Evolutionary conservation across 2,329 filamentous ascomycete species (phyloP).

Genomic region (Colletotrichum salicis): DNA sequence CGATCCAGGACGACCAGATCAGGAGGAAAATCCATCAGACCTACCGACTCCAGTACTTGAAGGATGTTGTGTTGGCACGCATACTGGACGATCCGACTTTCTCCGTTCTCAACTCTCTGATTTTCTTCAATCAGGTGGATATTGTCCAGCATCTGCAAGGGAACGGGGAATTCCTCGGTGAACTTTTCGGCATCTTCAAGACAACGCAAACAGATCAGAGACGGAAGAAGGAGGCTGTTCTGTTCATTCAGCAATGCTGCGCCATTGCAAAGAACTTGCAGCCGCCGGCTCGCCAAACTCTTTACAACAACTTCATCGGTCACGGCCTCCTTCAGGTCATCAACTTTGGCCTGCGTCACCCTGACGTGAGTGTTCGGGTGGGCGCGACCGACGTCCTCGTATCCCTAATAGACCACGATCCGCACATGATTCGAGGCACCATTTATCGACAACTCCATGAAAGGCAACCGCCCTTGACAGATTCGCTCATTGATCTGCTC

Average conservation of each 20-base stretch:
- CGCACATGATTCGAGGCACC: conserved; percentile 90
- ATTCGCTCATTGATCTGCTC: conserved; percentile 91
- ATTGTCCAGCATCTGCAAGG: conserved; percentile 94
- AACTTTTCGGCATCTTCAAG: conserved; percentile 88
- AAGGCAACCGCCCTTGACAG: conserved; percentile 85
- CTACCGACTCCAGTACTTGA: conserved; percentile 94
- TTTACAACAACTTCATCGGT: conserved; percentile 90
- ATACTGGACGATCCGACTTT: conserved; percentile 98
- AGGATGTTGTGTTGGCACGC: conserved; percentile 95
- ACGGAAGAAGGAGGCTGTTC: conserved; percentile 91
- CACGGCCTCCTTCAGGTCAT: conserved; percentile 91
- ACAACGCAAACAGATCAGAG: conserved; percentile 71
- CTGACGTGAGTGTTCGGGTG: conserved; percentile 85
- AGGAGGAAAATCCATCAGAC: conserved; percentile 95
- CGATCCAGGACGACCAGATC: conserved; percentile 84
- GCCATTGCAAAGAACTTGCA: conserved; percentile 95
- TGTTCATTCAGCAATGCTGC: conserved; percentile 97
- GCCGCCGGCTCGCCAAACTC: conserved; percentile 78
- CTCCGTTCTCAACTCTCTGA: conserved; percentile 94
- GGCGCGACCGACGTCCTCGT: conserved; percentile 95
- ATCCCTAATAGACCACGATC: conserved; percentile 94
- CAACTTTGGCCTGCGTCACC: conserved; percentile 87
- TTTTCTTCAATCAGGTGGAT: conserved; percentile 99
- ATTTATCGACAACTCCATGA: conserved; percentile 93
- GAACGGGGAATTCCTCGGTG: conserved; percentile 80